These are phyloP conservation scores for Auricularia cornea DNA, from an alignment of 768 basidiomycete genomes.

Conservation along the genomic window DNA sequence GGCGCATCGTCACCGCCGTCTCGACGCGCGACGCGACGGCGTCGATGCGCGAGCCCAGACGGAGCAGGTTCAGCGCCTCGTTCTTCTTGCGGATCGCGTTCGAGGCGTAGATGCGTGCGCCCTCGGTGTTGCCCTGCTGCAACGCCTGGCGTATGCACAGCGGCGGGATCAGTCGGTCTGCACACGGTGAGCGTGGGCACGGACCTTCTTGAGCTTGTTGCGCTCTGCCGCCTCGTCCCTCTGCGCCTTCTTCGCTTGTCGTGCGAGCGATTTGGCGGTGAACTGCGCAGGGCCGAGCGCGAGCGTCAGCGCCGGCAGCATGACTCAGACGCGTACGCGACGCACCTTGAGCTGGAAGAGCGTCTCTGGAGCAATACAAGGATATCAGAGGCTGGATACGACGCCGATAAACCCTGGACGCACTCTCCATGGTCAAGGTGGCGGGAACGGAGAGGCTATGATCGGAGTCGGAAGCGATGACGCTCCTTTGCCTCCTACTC, in stretches of 20 bases:
- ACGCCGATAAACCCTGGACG: slow-evolving; percentile 5
- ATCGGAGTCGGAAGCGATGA: not conserved
- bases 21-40: slow-evolving; percentile 95
- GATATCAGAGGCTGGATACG: slow-evolving; percentile 15
- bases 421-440: slow-evolving; percentile 26
- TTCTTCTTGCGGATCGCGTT: slow-evolving; percentile 99
- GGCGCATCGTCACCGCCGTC: slow-evolving; percentile 96
- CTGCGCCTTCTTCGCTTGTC: slow-evolving; percentile 95
- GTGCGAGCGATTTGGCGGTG: slow-evolving; percentile 90
- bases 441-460: not conserved
- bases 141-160: slow-evolving; percentile 55
- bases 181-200: slow-evolving; percentile 4
- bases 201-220: slow-evolving; percentile 84
- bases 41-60: slow-evolving; percentile 86
- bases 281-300: slow-evolving; percentile 46
- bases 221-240: slow-evolving; percentile 92
- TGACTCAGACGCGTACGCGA: slow-evolving; percentile 1
- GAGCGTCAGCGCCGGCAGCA: slow-evolving; percentile 11
- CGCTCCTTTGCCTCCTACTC: too few relatives aligned
- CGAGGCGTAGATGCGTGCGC: slow-evolving; percentile 94
- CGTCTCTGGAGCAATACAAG: slow-evolving; percentile 55
- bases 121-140: slow-evolving; percentile 93
- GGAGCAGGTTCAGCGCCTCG: slow-evolving; percentile 83
- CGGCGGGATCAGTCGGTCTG: not conserved
- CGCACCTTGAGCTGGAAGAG: slow-evolving; percentile 96